Evolutionary conservation across 2,329 filamentous ascomycete species (phyloP).

Genomic region (Pseudocercospora pini-densiflorae): DNA sequence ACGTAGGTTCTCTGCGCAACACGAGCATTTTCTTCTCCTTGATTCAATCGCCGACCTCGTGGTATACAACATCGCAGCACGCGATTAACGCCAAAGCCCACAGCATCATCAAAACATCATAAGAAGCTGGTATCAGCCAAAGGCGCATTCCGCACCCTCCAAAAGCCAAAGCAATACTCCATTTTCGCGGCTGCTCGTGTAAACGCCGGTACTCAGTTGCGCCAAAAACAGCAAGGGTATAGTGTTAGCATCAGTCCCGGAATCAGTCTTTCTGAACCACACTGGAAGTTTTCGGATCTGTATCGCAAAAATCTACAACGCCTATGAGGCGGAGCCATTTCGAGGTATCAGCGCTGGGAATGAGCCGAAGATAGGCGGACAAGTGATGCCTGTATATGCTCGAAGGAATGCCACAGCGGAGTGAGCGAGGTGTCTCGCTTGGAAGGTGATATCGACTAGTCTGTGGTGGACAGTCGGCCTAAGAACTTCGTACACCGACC

Average conservation of each 20-base stretch:
- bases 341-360: neutral
- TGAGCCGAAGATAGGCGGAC: neutral
- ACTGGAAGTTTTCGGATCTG: constrained; percentile 7
- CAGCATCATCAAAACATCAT: neutral
- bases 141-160: neutral
- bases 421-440: neutral
- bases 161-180: neutral
- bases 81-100: neutral
- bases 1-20: neutral
- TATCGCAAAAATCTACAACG: neutral
- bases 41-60: neutral
- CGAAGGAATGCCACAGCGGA: neutral
- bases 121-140: neutral
- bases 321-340: neutral
- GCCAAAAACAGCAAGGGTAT: constrained; percentile 5
- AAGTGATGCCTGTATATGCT: neutral
- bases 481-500: constrained; percentile 27
- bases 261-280: neutral
- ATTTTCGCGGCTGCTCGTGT: neutral
- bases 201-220: neutral
- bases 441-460: neutral
- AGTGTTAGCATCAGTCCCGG: constrained; percentile 6
- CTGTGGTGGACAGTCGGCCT: neutral
- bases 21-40: neutral
- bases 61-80: neutral